Evolutionary conservation across 2,329 filamentous ascomycete genomes (phyloP), one percentile per base, ranked within the genome.

Genomic region (Colletotrichum sp.): DNA sequence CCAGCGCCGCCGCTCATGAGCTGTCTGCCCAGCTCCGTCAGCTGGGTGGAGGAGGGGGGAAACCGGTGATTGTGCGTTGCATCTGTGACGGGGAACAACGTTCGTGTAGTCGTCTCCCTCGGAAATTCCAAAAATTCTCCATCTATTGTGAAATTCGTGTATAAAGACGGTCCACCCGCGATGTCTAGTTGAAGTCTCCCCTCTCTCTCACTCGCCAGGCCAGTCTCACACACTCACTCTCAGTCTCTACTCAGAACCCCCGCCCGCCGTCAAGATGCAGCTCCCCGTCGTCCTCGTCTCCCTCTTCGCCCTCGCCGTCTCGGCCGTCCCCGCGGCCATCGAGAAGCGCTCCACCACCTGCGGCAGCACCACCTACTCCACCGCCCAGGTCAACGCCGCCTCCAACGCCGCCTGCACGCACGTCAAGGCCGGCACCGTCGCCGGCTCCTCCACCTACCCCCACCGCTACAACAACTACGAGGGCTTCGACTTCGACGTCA

Each of bases 391-490:
- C 69, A 84, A 83, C 78, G 83, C 86, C 18, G 92, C 92, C 60
- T 81, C 88, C 57, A 84, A 86, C 72, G 85, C 87, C 65, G 91
- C 90, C 4, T 93, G 88, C 84, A 80, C 82, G n/a, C 87, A 90
- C 79, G 87, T 91, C 81, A 72, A 83, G 65, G 78, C 83, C 48
- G 86, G 85, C 67, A 79, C 80, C 43, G 80, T 80, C 57, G 83
- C 82, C 59, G 86, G 86, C 75, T 80, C 82, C 68, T 80, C 78
- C 16, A 75, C 48, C 36, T 92, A 93, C 82, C 91, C 92, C 0
- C 91, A 93, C 82, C 83, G 83, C 36, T 93, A 92, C 85, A 90
- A 92, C 83, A 90, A 93, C 85, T 89, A 89, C 80, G 92, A 93
- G 81, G 91, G 90, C 43, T 93, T 94, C 81, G 82, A 86, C 64